Evolutionary conservation across 192 early-diverging fungal species (phyloP), one percentile per base, ranked within the genome.

Genomic region (Coemansia erecta): DNA sequence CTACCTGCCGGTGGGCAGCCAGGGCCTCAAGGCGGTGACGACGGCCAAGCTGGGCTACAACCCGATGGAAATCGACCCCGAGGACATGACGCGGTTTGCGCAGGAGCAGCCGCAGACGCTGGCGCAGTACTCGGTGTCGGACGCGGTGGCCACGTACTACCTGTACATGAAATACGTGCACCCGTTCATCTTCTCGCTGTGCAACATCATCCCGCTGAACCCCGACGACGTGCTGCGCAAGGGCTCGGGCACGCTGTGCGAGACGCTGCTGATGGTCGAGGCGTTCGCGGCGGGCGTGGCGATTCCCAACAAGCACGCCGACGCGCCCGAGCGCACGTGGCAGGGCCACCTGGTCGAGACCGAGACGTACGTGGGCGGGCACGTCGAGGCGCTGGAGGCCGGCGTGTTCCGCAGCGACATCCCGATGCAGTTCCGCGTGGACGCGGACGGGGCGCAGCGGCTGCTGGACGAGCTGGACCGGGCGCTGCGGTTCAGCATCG

Each of bases 141-240:
- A 99, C 80, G 97, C 97, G 0, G 97, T 99, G 9, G 97, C 97
- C 0, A 99, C 97, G 0, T 99, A 97, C 70, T 99, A 99, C 53
- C 75, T 99, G 9, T 99, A 98, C 64, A 99, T 98, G 94, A 97
- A 98, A 74, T 97, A 99, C 72, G 94, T 99, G 24, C 90, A 99
- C 70, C 95, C 95, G 24, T 99, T 99, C 63, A 93, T 96, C 41
- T 99, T 98, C 64, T 99, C 97, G n/a, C 85, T 99, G 19, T 98
- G 97, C 81, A 99, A 95, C 64, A 95, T 99, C 64, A 98, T 99
- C 64, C 97, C 97, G 0, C 87, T 98, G 67, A 90, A 91, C 43
- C 94, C 94, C 0, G 97, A 99, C 72, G 97, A 99, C 52, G 94
- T 99, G 47, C 73, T 98, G 61, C 85, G 97, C 51, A 92, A 94